Conservation (phyloP, 495 filamentous ascomycete species). For the Neurospora pannonica region DNA sequence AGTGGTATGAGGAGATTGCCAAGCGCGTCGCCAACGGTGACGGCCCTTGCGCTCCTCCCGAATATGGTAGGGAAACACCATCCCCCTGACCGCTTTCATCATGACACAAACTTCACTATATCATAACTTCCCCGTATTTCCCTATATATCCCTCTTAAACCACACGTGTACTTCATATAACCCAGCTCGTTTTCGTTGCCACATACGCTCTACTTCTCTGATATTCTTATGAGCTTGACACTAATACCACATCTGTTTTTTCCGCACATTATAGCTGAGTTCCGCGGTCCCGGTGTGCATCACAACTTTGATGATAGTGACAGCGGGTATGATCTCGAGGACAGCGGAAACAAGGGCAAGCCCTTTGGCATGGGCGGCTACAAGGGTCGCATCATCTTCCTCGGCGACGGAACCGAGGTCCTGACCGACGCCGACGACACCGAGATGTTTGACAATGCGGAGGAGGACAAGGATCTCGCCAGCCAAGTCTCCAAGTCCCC, state of each 20-base stretch:
- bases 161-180: not conserved
- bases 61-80: slow-evolving; percentile 77
- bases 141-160: slow-evolving; percentile 10
- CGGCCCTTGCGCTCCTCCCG: slow-evolving; percentile 95
- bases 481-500: slow-evolving; percentile 42
- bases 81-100: slow-evolving; percentile 5
- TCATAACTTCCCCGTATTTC: not conserved
- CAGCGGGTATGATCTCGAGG: slow-evolving; percentile 77
- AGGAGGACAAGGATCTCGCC: slow-evolving; percentile 68
- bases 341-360: slow-evolving; percentile 33
- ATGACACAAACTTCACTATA: not conserved
- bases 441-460: slow-evolving; percentile 84
- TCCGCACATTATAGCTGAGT: slow-evolving; percentile 59
- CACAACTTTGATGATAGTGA: slow-evolving; percentile 88
- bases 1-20: slow-evolving; percentile 95
- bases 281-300: slow-evolving; percentile 83
- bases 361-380: slow-evolving; percentile 50
- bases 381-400: slow-evolving; percentile 77
- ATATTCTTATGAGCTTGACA: not conserved
- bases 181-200: not conserved
- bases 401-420: slow-evolving; percentile 89
- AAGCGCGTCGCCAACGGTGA: slow-evolving; percentile 93
- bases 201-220: not conserved
- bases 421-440: slow-evolving; percentile 76
- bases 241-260: slow-evolving; percentile 20